These are phyloP conservation scores for Globisporangium acanthophoron DNA, from an alignment of 352 stramenopile species.

Conservation along the genomic window DNA sequence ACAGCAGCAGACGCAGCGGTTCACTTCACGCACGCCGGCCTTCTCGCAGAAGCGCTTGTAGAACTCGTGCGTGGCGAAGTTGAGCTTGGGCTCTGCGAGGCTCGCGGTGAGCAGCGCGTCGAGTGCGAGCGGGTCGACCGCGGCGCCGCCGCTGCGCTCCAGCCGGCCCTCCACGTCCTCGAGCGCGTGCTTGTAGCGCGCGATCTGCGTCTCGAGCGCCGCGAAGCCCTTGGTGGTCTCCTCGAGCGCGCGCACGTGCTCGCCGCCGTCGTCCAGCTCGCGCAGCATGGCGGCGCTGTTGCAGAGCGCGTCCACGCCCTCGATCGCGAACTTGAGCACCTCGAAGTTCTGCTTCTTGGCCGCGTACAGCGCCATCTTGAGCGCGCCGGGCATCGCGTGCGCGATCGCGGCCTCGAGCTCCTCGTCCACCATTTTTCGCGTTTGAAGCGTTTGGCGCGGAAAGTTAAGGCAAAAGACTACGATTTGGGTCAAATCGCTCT, in stretches of 20 bases:
- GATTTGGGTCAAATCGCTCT: neutral
- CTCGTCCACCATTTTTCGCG: constrained; percentile 27
- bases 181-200: constrained; percentile 63
- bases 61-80: constrained; percentile 54
- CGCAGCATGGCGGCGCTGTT: constrained; percentile 66
- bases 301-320: constrained; percentile 59
- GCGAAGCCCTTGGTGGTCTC: constrained; percentile 68
- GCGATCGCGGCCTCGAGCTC: constrained; percentile 57
- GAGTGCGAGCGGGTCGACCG: constrained; percentile 43
- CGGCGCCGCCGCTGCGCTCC: constrained; percentile 23
- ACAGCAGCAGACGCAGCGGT: neutral
- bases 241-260: constrained; percentile 50
- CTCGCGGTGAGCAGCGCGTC: constrained; percentile 57
- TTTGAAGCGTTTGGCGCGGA: neutral
- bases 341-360: constrained; percentile 74
- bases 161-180: constrained; percentile 52
- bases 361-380: constrained; percentile 74
- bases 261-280: constrained; percentile 42
- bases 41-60: constrained; percentile 79
- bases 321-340: constrained; percentile 66
- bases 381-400: constrained; percentile 51
- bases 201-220: constrained; percentile 54
- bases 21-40: constrained; percentile 37
- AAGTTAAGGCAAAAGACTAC: neutral
- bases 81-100: constrained; percentile 47